Conservation (phyloP, 352 stramenopile genomes). For the Globisporangium cylindrosporum region DNA sequence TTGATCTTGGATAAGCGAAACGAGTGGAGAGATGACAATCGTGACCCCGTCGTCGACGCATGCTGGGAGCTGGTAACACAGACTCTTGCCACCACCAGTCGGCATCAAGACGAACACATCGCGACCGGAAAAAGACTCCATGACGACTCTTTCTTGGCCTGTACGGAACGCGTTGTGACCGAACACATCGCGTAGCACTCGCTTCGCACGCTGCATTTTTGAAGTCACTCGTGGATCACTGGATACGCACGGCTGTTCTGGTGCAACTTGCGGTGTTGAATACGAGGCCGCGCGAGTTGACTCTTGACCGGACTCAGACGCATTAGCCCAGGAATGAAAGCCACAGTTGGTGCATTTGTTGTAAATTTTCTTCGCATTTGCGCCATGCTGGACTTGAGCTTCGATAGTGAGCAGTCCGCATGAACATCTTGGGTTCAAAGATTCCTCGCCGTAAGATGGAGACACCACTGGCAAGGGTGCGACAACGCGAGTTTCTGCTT, state of each 20-base stretch:
- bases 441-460: constrained; percentile 13
- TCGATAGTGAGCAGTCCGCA: constrained; percentile 63
- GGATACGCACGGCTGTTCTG: constrained; percentile 37
- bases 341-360: constrained; percentile 72
- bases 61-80: constrained; percentile 97
- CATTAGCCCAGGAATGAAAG: constrained; percentile 73
- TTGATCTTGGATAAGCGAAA: constrained; percentile 99
- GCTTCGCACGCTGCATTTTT: constrained; percentile 73
- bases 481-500: constrained; percentile 8
- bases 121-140: constrained; percentile 86
- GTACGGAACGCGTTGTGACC: constrained; percentile 94
- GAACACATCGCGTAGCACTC: constrained; percentile 89
- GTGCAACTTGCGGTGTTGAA: constrained; percentile 12
- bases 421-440: constrained; percentile 37
- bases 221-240: constrained; percentile 45
- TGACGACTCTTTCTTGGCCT: constrained; percentile 94
- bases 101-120: constrained; percentile 99
- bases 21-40: constrained; percentile 97
- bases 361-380: constrained; percentile 63
- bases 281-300: constrained; percentile 10
- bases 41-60: constrained; percentile 91
- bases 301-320: constrained; percentile 17
- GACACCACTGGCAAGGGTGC: constrained; percentile 2
- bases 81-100: constrained; percentile 97
- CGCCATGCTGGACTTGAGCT: constrained; percentile 59